Conservation (phyloP, 1,284 basidiomycete species). For the Athelia sp. region DNA sequence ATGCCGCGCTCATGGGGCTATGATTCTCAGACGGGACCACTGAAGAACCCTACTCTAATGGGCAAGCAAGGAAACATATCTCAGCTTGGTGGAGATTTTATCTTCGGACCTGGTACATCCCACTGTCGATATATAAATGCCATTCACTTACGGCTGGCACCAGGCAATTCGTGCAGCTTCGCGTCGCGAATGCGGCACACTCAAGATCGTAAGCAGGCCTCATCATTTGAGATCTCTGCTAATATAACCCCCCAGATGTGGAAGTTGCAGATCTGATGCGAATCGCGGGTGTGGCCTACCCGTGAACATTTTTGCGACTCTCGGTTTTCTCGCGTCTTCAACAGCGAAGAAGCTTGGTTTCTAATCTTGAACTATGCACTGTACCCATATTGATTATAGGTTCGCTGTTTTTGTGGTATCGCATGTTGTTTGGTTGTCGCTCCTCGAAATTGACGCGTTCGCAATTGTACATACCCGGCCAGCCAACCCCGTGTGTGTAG, state of each 20-base stretch:
- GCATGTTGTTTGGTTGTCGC: too few relatives aligned
- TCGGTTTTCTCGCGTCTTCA: too few relatives aligned
- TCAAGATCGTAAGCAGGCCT: slow-evolving; percentile 47
- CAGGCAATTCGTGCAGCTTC: slow-evolving; percentile 39
- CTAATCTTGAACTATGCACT: too few relatives aligned
- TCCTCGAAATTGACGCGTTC: too few relatives aligned
- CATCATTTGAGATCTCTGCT: not conserved
- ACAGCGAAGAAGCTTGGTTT: too few relatives aligned
- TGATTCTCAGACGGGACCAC: slow-evolving; percentile 29
- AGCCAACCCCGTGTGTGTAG: too few relatives aligned
- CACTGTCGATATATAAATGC: not conserved
- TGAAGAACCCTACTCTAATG: slow-evolving; percentile 41
- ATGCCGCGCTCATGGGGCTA: not conserved
- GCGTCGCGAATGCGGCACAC: slow-evolving; percentile 56
- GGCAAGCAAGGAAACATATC: slow-evolving; percentile 57
- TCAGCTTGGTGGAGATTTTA: slow-evolving; percentile 60
- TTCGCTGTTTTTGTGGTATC: too few relatives aligned
- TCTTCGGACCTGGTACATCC: slow-evolving; percentile 49
- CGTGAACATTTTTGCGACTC: not conserved
- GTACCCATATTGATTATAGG: too few relatives aligned
- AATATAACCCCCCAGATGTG: slow-evolving; percentile 25
- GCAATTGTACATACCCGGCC: too few relatives aligned
- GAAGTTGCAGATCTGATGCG: slow-evolving; percentile 40
- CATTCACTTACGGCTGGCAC: slow-evolving; percentile 5
- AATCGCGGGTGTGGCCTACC: slow-evolving; percentile 22